Evolutionary conservation across 108 stramenopile species (phyloP).

Genomic region (Cylindrotheca closterium): DNA sequence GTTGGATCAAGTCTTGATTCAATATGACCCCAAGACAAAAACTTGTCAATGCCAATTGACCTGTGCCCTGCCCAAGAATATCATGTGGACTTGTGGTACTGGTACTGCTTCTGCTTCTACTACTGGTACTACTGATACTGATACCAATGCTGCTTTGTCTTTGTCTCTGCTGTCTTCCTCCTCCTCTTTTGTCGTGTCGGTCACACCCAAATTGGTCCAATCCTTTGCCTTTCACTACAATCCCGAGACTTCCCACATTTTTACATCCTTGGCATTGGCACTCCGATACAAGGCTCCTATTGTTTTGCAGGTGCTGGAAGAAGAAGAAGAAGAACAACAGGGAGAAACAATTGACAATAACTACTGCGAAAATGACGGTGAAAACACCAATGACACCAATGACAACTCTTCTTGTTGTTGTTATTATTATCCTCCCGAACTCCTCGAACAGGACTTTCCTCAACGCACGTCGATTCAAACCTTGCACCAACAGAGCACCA

Average conservation of each 20-base stretch:
- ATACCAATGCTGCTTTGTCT: too few species aligned
- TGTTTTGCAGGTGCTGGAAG: too few species aligned
- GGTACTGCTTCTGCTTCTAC: too few species aligned
- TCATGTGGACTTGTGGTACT: too few species aligned
- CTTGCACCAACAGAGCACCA: constrained; percentile 29
- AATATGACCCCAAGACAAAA: not conserved
- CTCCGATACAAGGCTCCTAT: constrained; percentile 50
- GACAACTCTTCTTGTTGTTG: not conserved
- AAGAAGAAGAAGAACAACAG: not conserved
- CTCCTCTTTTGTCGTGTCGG: not conserved
- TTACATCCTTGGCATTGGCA: constrained; percentile 36
- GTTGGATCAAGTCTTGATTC: constrained; percentile 35
- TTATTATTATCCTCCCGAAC: not conserved
- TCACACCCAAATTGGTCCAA: constrained; percentile 13
- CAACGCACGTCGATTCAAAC: constrained; percentile 20
- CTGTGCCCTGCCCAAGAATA: constrained; percentile 17
- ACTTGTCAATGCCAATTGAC: constrained; percentile 12
- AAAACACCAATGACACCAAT: not conserved
- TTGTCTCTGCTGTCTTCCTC: not conserved
- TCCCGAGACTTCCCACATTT: constrained; percentile 21
- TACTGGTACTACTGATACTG: too few species aligned
- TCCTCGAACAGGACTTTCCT: constrained; percentile 33
- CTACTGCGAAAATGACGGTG: too few species aligned
- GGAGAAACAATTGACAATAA: too few species aligned
- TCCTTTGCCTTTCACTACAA: constrained; percentile 24